Base-by-base conservation (phyloP, 1,284 basidiomycete genomes). In the Cutaneotrichosporon arboriforme region DNA sequence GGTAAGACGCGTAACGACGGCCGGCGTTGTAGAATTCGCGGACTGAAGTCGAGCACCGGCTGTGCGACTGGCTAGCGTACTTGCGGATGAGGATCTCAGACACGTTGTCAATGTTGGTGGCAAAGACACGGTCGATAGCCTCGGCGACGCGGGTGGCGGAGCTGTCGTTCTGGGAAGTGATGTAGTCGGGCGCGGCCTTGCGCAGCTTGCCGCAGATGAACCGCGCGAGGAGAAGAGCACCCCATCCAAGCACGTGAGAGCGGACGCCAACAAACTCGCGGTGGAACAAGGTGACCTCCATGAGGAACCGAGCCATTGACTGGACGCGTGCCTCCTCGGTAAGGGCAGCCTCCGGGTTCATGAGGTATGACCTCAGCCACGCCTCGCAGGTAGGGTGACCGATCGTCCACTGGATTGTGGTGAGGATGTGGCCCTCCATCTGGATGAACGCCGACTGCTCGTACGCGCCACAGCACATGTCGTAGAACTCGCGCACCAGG, bases 361-460 rank as follows among this genome's bases (percentile, higher is more conserved):
- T 60, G 13, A 64, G 57, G 57, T 63, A 56, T 37, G 80, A 77
- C 51, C 96, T 83, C 26, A 99, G 81, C 96, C 96, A 98, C 15
- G 90, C 87, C 76, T 98, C 96, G 10, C 93, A 90, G 1, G 96
- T 97, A 4, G 96, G 94, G 70, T 97, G 93, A n/a, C 94, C 96
- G 46, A 97, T 81, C 36, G 83, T 83, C 96, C 96, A 99, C 60
- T 90, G 87, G 62, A 98, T 94, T 18, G 96, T 98, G 23, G 86
- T 85, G 38, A 99, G 82, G 54, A 99, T 89, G 72, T 98, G 96
- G 1, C 89, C 88, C 76, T 99, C 90, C 92, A 97, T 76, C 73
- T 94, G 90, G 58, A 92, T 85, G 74, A 97, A 98, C 0, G 92
- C 91, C 4, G 88, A 87, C 74, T 93, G 90, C 73, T 97, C 92